Evolutionary conservation across 176 grass and related monocot species (phyloP).

Genomic region (Tillandsia fasciculata): DNA sequence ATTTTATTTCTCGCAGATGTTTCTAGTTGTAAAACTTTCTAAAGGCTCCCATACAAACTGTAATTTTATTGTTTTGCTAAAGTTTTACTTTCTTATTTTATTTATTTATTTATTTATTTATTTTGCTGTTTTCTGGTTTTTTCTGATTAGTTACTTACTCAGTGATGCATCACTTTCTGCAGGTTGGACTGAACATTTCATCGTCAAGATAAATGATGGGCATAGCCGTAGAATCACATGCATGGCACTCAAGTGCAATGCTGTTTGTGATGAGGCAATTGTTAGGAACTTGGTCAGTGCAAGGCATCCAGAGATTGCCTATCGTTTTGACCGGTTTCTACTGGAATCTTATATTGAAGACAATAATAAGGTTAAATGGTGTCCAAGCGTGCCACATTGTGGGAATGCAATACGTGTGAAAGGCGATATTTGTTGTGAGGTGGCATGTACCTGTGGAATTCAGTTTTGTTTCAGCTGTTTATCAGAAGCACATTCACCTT

Average conservation of each 20-base stretch:
- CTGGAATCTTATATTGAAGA: constrained; percentile 58
- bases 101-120: neutral
- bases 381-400: constrained; percentile 43
- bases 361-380: constrained; percentile 55
- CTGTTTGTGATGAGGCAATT: constrained; percentile 42
- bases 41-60: too few species aligned
- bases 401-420: constrained; percentile 51
- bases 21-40: too few species aligned
- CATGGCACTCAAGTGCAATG: constrained; percentile 45
- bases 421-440: constrained; percentile 48
- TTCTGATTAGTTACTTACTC: neutral
- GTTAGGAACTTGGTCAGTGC: constrained; percentile 34
- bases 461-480: constrained; percentile 53
- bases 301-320: constrained; percentile 29
- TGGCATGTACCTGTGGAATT: constrained; percentile 40
- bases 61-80: too few species aligned
- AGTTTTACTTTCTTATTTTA: neutral
- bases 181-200: constrained; percentile 54
- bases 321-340: constrained; percentile 42
- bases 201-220: constrained; percentile 49
- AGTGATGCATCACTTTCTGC: neutral
- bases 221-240: constrained; percentile 39
- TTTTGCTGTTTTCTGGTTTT: neutral
- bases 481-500: constrained; percentile 43
- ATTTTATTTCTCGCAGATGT: too few species aligned